Percentiles rank a stretch among this genome's conserved stretches.
Conservation (phyloP, 2,329 filamentous ascomycete species). For the Alternaria sp. region DNA sequence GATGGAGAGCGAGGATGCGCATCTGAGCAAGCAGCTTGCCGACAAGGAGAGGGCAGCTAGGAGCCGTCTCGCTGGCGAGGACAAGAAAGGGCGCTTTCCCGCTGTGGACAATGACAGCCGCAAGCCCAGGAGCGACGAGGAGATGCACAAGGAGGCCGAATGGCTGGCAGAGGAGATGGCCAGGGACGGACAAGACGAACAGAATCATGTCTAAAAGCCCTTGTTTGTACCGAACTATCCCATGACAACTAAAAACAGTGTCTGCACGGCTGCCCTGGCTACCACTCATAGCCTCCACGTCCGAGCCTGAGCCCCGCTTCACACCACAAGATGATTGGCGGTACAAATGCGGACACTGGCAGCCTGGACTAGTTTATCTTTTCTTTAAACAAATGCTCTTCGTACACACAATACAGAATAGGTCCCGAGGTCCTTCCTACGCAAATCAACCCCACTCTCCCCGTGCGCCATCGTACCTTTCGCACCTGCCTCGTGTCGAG, state of each 20-base stretch:
- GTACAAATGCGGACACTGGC: neutral
- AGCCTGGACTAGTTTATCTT: neutral
- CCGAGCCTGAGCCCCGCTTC: neutral
- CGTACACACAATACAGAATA: neutral
- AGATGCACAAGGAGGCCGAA: conserved; percentile 82
- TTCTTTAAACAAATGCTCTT: neutral
- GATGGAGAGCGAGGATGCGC: conserved; percentile 84
- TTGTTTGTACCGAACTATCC: neutral
- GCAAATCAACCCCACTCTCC: neutral
- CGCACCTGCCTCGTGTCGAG: neutral
- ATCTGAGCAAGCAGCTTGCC: conserved; percentile 76
- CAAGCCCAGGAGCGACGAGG: conserved; percentile 70
- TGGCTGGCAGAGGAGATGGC: conserved; percentile 67
- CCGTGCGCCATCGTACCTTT: neutral
- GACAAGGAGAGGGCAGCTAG: conserved; percentile 61
- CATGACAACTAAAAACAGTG: neutral
- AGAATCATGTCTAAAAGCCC: conserved; percentile 4
- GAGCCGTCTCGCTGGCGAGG: conserved; percentile 33
- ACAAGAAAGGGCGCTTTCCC: conserved; percentile 67
- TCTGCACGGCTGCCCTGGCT: neutral
- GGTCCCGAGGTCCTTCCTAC: neutral
- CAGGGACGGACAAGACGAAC: conserved; percentile 6
- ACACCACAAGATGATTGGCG: neutral
- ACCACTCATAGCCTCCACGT: neutral
- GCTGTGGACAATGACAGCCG: conserved; percentile 72